phyloP scores from a whole-genome alignment of 495 filamentous ascomycete genomes.

The Cairneyella variabilis region DNA sequence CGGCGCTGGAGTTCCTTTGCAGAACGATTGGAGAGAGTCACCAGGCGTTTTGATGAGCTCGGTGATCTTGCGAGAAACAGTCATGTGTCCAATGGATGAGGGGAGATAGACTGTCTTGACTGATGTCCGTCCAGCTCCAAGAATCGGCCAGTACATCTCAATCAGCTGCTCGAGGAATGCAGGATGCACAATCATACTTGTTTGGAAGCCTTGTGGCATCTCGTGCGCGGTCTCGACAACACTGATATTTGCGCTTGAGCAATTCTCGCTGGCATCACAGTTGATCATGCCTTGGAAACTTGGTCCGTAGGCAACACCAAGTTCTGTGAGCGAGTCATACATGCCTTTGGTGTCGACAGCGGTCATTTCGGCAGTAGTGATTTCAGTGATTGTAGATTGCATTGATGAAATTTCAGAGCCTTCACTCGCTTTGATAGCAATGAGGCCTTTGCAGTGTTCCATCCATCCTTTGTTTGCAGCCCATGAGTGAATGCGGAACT shows the following conservation, averaged over 20 bases:
- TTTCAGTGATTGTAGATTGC: neutral
- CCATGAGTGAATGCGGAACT: conserved; percentile 21
- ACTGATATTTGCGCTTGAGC: conserved; percentile 6
- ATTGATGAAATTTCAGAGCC: conserved; percentile 7
- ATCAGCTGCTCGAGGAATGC: conserved; percentile 22
- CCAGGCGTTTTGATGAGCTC: conserved; percentile 26
- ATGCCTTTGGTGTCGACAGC: conserved; percentile 7
- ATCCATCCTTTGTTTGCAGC: conserved; percentile 15
- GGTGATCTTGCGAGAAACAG: conserved; percentile 31
- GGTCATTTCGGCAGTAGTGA: neutral
- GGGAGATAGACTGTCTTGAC: conserved; percentile 42
- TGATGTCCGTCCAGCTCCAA: conserved; percentile 37
- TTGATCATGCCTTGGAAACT: conserved; percentile 22
- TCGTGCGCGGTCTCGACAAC: conserved; percentile 9
- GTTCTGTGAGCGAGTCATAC: conserved; percentile 13
- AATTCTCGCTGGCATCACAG: conserved; percentile 18
- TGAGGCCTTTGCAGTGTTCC: conserved; percentile 19
- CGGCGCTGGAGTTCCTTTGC: conserved; percentile 26
- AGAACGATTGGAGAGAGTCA: conserved; percentile 30
- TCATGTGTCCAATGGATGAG: conserved; percentile 33
- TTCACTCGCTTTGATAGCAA: conserved; percentile 18
- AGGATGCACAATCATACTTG: conserved; percentile 16
- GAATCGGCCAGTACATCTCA: conserved; percentile 35
- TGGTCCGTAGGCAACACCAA: conserved; percentile 20
- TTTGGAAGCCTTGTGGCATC: conserved; percentile 15